These are phyloP conservation scores for Coniochaeta ligniaria DNA, from an alignment of 2,329 filamentous ascomycete genomes.

Conservation along the genomic window DNA sequence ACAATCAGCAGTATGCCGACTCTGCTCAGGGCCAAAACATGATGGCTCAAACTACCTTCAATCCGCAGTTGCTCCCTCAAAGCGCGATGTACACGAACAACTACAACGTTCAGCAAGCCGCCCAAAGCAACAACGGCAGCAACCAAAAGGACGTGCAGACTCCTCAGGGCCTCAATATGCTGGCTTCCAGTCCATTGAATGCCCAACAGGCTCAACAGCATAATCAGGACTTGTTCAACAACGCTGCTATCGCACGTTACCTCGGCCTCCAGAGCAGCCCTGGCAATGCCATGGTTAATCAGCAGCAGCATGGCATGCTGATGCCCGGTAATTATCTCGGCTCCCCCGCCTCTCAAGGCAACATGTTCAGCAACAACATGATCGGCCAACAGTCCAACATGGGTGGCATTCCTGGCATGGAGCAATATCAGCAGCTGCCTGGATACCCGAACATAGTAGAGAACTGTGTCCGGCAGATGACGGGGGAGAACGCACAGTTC, in stretches of 20 bases:
- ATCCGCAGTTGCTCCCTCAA: neutral
- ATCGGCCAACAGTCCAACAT: neutral
- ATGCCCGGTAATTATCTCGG: neutral
- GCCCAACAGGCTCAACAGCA: too few relatives aligned
- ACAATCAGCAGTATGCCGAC: neutral
- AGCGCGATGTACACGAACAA: neutral
- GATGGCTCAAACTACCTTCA: neutral
- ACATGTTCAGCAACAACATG: neutral
- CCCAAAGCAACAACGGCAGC: neutral
- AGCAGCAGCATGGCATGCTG: neutral
- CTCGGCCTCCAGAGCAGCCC: too few relatives aligned
- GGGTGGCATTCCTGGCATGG: neutral
- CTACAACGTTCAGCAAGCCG: neutral
- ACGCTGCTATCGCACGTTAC: too few relatives aligned
- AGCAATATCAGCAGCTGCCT: neutral
- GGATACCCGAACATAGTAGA: neutral
- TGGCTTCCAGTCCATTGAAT: too few relatives aligned
- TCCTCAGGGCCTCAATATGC: too few relatives aligned
- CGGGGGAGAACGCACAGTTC: neutral
- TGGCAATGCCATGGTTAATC: neutral
- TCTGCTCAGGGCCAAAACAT: neutral
- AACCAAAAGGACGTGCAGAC: too few relatives aligned
- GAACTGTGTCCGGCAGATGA: neutral
- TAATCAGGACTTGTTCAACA: too few relatives aligned
- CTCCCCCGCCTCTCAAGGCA: neutral